Conservation (phyloP, 352 stramenopile genomes). For the Pythium vanterpoolii region DNA sequence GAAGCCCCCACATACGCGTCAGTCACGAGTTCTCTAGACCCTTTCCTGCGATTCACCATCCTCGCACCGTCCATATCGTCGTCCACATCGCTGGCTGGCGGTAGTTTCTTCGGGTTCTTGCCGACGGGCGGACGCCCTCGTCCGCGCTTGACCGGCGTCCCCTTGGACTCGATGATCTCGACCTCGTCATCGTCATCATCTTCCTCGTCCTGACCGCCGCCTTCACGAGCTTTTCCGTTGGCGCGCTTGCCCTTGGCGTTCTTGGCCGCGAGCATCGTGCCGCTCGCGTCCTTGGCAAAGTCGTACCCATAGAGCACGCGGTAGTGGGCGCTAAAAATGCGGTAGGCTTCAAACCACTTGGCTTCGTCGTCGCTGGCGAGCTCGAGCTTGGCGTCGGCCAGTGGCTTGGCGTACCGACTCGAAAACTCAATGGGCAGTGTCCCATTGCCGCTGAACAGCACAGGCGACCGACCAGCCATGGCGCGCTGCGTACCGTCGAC, state of each 20-base stretch:
- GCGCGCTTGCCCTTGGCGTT: constrained; percentile 12
- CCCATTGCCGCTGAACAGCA: constrained; percentile 61
- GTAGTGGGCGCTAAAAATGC: constrained; percentile 53
- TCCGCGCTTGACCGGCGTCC: constrained; percentile 11
- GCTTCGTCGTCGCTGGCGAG: constrained; percentile 27
- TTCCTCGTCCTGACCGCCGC: background rate
- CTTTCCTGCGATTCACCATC: constrained; percentile 1
- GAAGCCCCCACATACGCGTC: background rate
- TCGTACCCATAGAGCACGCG: constrained; percentile 28
- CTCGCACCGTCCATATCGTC: background rate
- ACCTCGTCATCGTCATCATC: constrained; percentile 26
- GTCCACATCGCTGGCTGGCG: background rate
- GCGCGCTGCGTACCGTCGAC: constrained; percentile 72
- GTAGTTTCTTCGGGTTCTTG: constrained; percentile 24
- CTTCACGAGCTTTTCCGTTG: background rate
- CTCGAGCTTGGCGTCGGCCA: constrained; percentile 45
- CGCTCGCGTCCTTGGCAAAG: constrained; percentile 22
- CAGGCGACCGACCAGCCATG: constrained; percentile 53
- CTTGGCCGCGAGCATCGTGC: constrained; percentile 16
- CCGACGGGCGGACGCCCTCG: constrained; percentile 18
- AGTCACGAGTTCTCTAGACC: background rate
- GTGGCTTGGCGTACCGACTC: constrained; percentile 54
- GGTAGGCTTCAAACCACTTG: constrained; percentile 69
- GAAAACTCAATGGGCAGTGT: constrained; percentile 81
- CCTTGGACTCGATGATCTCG: constrained; percentile 18